Evolutionary conservation across 2,329 filamentous ascomycete genomes (phyloP).

Genomic region (Aspergillus ibericus): DNA sequence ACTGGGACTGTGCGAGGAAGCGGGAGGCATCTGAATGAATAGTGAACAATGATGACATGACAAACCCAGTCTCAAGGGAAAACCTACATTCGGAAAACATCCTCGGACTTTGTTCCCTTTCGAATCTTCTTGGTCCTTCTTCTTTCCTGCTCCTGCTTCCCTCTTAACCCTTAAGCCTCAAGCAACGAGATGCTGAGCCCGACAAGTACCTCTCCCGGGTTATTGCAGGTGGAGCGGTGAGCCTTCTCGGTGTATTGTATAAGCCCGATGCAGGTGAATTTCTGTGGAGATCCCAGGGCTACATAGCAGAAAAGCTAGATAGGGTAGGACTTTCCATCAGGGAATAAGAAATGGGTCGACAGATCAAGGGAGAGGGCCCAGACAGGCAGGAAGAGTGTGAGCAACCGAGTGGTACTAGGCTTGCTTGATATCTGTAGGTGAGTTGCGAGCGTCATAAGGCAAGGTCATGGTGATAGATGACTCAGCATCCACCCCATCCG

Average conservation of each 20-base stretch:
- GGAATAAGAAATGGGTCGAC: not conserved
- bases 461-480: slow-evolving; percentile 38
- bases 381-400: not conserved
- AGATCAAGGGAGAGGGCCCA: not conserved
- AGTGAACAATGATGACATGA: slow-evolving; percentile 3
- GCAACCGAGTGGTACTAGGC: not conserved
- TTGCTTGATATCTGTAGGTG: slow-evolving; percentile 7
- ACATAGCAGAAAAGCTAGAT: not conserved
- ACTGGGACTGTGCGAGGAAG: slow-evolving; percentile 95
- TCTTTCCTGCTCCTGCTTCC: too few relatives aligned
- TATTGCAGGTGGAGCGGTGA: slow-evolving; percentile 6
- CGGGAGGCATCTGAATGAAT: slow-evolving; percentile 73
- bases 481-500: slow-evolving; percentile 15
- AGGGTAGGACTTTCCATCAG: not conserved
- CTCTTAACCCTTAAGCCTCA: not conserved
- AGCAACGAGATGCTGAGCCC: not conserved
- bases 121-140: too few relatives aligned
- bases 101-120: slow-evolving; percentile 28
- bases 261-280: not conserved
- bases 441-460: slow-evolving; percentile 38
- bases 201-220: not conserved
- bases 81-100: slow-evolving; percentile 90
- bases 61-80: not conserved
- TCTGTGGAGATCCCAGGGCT: not conserved
- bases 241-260: not conserved